Base-by-base conservation (phyloP, 192 early-diverging fungal genomes). In the Coemansia sp. region DNA sequence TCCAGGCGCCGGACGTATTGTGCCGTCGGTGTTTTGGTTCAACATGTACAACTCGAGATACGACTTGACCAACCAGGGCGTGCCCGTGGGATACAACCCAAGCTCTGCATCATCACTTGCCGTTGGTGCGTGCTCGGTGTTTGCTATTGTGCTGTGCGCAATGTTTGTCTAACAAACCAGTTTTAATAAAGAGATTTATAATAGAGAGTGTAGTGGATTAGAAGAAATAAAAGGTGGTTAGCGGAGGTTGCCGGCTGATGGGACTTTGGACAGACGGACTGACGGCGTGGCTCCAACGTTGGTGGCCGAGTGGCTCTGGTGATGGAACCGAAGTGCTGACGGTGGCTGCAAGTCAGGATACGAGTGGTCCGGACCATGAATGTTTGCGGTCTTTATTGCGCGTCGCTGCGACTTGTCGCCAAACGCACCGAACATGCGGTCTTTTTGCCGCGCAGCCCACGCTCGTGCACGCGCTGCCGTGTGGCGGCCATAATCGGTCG, bases 41-140 rank as follows among this genome's bases (percentile, higher is more conserved):
- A 55, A 61, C 59, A 73, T 80, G 77, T 80, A 74, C 69, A 70
- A 60, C 26, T 80, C 77, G 25, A 67, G 72, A 20, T 80, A 80
- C 55, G 62, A 56, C 18, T 47, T 18, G 51, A 71, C 77, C 9
- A 80, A 80, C 68, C 51, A 80, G 26, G 72, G 72, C 28, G 62
- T 80, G 17, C 77, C 68, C 8, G 56, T 52, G 6, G 77, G 72
- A 25, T 80, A 80, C 63, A 47, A 74, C 21, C 77, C 77, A 36
- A 71, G 68, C 40, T 26, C 64, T 10, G 72, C 72, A 2, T 15
- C 64, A 1, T 23, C 52, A 5, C 34, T 61, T 5, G 56, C 46
- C 4, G 52, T 66, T 4, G 18, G 47, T 21, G 57, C 34, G 40
- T 58, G 36, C 59, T 8, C 47, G 47, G 47, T 21, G 7, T n/a